A percentile compares a stretch with the other conserved stretches of the same genome.
Evolutionary conservation across 2,329 filamentous ascomycete genomes (phyloP).

Genomic region (Myrmaecium sp.): DNA sequence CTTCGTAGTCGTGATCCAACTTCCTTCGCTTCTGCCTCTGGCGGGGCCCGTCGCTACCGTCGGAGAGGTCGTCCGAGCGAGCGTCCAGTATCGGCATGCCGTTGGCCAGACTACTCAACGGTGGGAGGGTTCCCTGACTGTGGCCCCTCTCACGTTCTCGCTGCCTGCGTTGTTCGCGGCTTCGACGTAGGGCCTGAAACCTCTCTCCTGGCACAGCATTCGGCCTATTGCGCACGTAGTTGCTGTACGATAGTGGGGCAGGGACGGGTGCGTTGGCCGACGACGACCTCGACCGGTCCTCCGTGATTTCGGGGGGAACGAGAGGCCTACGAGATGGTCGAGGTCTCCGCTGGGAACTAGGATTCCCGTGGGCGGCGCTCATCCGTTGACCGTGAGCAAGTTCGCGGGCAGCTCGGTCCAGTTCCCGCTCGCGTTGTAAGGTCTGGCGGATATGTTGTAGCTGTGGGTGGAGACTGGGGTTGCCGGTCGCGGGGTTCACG

Average conservation of each 20-base stretch:
- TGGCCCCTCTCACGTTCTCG: slow-evolving; percentile 9
- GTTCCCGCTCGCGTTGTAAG: slow-evolving; percentile 16
- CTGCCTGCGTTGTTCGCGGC: slow-evolving; percentile 14
- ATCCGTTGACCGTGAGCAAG: slow-evolving; percentile 2
- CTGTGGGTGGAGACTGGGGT: slow-evolving; percentile 10
- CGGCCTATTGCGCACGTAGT: slow-evolving; percentile 8
- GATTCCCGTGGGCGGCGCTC: too few species aligned
- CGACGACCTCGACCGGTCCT: slow-evolving; percentile 1
- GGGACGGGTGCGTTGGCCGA: slow-evolving; percentile 5
- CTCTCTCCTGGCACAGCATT: slow-evolving; percentile 18
- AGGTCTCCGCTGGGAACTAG: too few species aligned
- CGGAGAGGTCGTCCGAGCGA: background rate
- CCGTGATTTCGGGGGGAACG: background rate
- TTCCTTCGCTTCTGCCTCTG: slow-evolving; percentile 19
- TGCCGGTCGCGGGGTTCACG: slow-evolving; percentile 5
- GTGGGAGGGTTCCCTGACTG: slow-evolving; percentile 2
- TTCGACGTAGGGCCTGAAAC: slow-evolving; percentile 12
- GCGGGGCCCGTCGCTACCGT: background rate
- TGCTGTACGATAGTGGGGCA: too few species aligned
- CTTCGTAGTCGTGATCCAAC: slow-evolving; percentile 18
- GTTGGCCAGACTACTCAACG: slow-evolving; percentile 3
- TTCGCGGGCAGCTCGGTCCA: slow-evolving; percentile 9
- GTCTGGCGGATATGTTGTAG: slow-evolving; percentile 16
- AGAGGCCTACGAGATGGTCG: background rate
- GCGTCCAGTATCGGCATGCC: too few species aligned